These are phyloP conservation scores for Haplosporangium sp. DNA, from an alignment of 371 early-diverging fungal genomes.

Conservation along the genomic window DNA sequence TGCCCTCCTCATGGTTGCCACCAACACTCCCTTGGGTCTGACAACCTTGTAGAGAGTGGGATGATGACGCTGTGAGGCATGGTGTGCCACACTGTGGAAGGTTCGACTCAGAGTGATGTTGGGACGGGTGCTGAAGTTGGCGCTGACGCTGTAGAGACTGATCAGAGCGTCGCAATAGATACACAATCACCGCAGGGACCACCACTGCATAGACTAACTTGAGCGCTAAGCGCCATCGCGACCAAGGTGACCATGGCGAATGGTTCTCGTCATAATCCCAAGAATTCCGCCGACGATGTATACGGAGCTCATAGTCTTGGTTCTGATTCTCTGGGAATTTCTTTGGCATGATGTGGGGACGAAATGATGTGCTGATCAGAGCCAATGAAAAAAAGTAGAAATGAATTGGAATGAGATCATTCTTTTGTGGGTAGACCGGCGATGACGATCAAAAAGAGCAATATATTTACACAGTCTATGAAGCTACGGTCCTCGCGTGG, in stretches of 20 bases:
- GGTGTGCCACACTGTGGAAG: no score
- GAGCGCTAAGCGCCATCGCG: conserved; percentile 26
- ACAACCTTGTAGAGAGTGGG: no score
- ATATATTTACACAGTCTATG: background rate
- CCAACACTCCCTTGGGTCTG: no score
- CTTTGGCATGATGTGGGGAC: no score
- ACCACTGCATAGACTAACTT: conserved; percentile 35
- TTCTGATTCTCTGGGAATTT: background rate
- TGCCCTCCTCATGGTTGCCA: no score
- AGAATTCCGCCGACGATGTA: background rate
- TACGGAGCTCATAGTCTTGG: background rate
- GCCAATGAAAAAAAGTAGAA: background rate
- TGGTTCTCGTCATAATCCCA: conserved; percentile 1
- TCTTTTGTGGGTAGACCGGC: no score
- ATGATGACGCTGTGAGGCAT: no score
- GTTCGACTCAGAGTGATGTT: background rate
- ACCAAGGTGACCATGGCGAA: conserved; percentile 31
- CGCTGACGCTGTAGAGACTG: conserved; percentile 3
- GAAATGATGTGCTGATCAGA: no score
- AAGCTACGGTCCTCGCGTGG: conserved; percentile 1
- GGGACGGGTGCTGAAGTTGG: background rate
- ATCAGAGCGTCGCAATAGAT: conserved; percentile 15
- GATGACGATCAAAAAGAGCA: no score
- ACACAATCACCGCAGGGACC: conserved; percentile 32
- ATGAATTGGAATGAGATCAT: background rate